Evolutionary conservation across 2,329 filamentous ascomycete species (phyloP), one percentile per base, ranked within the genome.

Genomic region (Paraphaeosphaeria sporulosa): DNA sequence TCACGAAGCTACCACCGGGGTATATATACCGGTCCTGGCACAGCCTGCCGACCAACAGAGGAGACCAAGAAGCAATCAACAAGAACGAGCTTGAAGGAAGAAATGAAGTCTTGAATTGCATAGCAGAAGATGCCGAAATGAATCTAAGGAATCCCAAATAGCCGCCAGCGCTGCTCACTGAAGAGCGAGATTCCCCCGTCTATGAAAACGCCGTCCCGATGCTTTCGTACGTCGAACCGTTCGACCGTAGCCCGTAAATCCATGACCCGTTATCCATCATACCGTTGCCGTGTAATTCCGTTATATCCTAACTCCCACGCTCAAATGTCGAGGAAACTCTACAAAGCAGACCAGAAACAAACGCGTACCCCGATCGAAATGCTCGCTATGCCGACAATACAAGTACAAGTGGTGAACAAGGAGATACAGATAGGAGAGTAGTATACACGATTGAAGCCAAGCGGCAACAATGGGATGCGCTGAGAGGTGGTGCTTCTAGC

Each of bases 231-330:
- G 46, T 38, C 25, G 42, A 53, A 46, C 52, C 27, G 34, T 52
- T 55, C 55, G 43, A 55, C 59, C 62, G 62, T 59, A 48, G 34
- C 48, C 57, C 36, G 44, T 59, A 49, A 27, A 51, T 34, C 61
- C 58, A 36, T 63, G 10, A 19, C 38, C 55, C 55, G 38, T 54
- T 47, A 59, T 13, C 52, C 46, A 19, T 59, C 38, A 44, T 51
- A 8, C 44, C 47, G 48, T 53, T 50, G 42, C 38, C 46, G 51
- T 43, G n/a, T 30, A 19, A 1, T 15, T 15, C 32, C 49, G 17
- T 36, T 55, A 40, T 59, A 34, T 42, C 54, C 47, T 53, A 43
- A 63, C 50, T 64, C 56, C 57, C 56, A 63, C 56, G 65, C 65
- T 64, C 42, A 64, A 66, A 66, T 60, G 62, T 38, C 54, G 42